These are phyloP conservation scores for Hortiboletus campestris DNA, from an alignment of 768 basidiomycete genomes.

Conservation along the genomic window DNA sequence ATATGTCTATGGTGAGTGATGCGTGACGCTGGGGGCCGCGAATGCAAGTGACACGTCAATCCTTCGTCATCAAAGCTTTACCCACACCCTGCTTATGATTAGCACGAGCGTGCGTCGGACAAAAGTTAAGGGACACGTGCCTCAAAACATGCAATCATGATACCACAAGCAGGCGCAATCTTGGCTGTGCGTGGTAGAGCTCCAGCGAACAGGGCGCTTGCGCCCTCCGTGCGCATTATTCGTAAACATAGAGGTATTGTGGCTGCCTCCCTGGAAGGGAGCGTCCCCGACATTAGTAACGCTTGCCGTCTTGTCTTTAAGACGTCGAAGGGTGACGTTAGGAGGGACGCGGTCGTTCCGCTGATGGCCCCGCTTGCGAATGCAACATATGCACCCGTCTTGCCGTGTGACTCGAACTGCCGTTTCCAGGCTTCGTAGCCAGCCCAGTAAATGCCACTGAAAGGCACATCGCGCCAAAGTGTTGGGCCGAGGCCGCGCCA, in stretches of 20 bases:
- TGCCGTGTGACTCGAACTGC: constrained; percentile 49
- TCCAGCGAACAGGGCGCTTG: constrained; percentile 77
- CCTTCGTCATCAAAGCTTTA: constrained; percentile 42
- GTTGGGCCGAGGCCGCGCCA: constrained; percentile 93
- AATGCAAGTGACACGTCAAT: constrained; percentile 10
- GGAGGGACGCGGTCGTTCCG: constrained; percentile 79
- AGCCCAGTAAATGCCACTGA: constrained; percentile 96
- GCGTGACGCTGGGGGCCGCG: too few relatives aligned
- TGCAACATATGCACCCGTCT: constrained; percentile 63
- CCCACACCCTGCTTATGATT: constrained; percentile 53
- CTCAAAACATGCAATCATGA: constrained; percentile 98
- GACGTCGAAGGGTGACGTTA: constrained; percentile 96
- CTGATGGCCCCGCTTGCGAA: constrained; percentile 90
- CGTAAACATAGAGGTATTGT: constrained; percentile 65
- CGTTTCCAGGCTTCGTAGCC: constrained; percentile 86
- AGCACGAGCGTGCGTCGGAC: constrained; percentile 11
- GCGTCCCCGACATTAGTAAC: constrained; percentile 60
- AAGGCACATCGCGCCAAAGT: constrained; percentile 96
- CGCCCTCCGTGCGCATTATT: constrained; percentile 78
- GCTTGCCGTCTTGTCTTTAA: constrained; percentile 94
- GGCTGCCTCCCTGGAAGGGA: constrained; percentile 38
- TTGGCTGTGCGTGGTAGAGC: constrained; percentile 86
- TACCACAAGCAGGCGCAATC: constrained; percentile 96
- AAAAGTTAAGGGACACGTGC: constrained; percentile 38
- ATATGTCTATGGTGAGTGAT: constrained; percentile 27